phyloP scores from a whole-genome alignment of 768 basidiomycete genomes.

The Xerocomellus chrysenteron region DNA sequence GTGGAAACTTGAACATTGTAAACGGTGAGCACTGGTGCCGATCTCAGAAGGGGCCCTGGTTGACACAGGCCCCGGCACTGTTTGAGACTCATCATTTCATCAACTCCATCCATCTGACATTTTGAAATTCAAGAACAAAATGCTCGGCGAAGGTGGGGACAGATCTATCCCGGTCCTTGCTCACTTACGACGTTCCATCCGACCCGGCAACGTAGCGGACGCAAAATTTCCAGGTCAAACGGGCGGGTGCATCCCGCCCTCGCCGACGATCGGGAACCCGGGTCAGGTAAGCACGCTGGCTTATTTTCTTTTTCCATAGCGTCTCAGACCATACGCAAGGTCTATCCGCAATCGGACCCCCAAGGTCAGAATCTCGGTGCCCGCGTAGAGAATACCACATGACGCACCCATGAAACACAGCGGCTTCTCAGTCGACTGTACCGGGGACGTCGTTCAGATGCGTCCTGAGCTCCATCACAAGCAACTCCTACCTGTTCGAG shows the following conservation, averaged over 20 bases:
- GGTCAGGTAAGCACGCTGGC: constrained; percentile 35
- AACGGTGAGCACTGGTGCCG: too few species aligned
- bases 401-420: constrained; percentile 9
- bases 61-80: not conserved
- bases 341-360: constrained; percentile 48
- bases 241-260: constrained; percentile 6
- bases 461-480: constrained; percentile 32
- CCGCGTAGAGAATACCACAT: not conserved
- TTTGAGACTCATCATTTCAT: not conserved
- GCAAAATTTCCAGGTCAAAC: constrained; percentile 31
- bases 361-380: constrained; percentile 27
- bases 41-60: not conserved
- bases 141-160: constrained; percentile 28
- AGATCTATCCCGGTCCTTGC: not conserved
- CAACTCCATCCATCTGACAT: not conserved
- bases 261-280: constrained; percentile 44
- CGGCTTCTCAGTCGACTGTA: constrained; percentile 21
- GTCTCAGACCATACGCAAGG: constrained; percentile 28
- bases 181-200: not conserved
- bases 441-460: constrained; percentile 20
- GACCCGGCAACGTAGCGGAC: not conserved
- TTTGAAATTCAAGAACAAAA: not conserved
- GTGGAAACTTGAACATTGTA: not conserved
- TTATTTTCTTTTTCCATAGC: not conserved
- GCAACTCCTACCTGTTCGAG: constrained; percentile 49